Evolutionary conservation across 441 rosid species (phyloP).

Genomic region (Melastoma candidum): DNA sequence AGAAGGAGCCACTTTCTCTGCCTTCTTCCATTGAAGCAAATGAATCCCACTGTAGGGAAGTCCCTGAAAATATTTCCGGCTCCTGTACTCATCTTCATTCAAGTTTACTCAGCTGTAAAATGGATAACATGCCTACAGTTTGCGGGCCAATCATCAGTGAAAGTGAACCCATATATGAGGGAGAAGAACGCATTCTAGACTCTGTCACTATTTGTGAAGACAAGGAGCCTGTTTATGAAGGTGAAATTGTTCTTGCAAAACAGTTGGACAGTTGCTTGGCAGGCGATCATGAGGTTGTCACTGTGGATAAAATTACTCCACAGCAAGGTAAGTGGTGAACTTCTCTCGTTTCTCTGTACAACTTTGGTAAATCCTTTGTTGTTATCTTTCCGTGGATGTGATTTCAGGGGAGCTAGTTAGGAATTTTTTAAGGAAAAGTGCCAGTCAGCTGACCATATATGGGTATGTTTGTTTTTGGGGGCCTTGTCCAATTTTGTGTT

Average conservation of each 20-base stretch:
- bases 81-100: conserved; percentile 27
- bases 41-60: conserved; percentile 26
- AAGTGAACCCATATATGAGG: conserved; percentile 92
- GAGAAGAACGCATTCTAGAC: conserved; percentile 83
- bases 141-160: conserved; percentile 49
- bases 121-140: conserved; percentile 34
- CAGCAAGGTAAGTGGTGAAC: conserved; percentile 43
- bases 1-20: conserved; percentile 19
- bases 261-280: conserved; percentile 41
- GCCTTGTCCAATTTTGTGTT: neutral
- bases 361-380: too few relatives aligned
- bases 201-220: conserved; percentile 45
- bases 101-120: conserved; percentile 39
- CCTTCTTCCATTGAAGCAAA: conserved; percentile 24
- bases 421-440: conserved; percentile 74
- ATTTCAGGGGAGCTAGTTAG: conserved; percentile 62
- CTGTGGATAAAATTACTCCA: conserved; percentile 51
- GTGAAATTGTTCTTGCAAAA: conserved; percentile 85
- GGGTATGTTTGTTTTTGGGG: conserved; percentile 45
- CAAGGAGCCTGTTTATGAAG: conserved; percentile 33
- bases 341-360: too few relatives aligned
- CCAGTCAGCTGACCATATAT: conserved; percentile 76
- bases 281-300: conserved; percentile 27
- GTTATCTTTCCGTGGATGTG: conserved; percentile 2
- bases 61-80: conserved; percentile 15